Evolutionary conservation across 2,329 filamentous ascomycete genomes (phyloP).

Genomic region (Phaeoacremonium minimum): DNA sequence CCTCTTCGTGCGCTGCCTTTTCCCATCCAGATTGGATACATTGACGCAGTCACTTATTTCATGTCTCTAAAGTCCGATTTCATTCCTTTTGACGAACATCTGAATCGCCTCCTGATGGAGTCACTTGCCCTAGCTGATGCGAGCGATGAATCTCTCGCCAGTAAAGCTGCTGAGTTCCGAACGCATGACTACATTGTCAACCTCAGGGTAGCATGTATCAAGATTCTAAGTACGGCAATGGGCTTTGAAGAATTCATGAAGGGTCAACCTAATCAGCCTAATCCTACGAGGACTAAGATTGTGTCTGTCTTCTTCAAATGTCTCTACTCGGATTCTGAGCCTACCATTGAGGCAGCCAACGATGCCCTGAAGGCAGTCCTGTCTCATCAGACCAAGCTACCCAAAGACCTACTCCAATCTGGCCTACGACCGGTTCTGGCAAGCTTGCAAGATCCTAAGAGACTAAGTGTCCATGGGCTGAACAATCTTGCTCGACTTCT

Average conservation of each 20-base stretch:
- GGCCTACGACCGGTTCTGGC: constrained; percentile 93
- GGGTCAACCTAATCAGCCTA: constrained; percentile 48
- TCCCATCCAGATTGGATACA: constrained; percentile 93
- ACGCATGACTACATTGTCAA: constrained; percentile 95
- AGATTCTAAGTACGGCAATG: constrained; percentile 89
- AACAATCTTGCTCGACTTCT: constrained; percentile 87
- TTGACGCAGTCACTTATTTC: constrained; percentile 95
- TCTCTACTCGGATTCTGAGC: constrained; percentile 85
- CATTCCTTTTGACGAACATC: constrained; percentile 84
- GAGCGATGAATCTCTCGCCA: constrained; percentile 84
- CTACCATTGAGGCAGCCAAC: constrained; percentile 91
- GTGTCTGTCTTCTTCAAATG: constrained; percentile 98
- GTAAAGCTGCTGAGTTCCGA: constrained; percentile 90
- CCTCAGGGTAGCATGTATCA: constrained; percentile 88
- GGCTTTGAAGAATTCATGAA: constrained; percentile 87
- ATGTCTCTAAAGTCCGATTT: constrained; percentile 85
- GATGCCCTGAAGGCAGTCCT: constrained; percentile 84
- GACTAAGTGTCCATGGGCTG: constrained; percentile 81
- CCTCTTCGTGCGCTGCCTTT: constrained; percentile 90
- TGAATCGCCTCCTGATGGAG: constrained; percentile 88
- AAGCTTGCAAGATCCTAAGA: constrained; percentile 90
- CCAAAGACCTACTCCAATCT: constrained; percentile 91
- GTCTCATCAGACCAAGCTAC: constrained; percentile 82
- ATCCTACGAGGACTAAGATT: constrained; percentile 65
- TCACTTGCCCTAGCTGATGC: constrained; percentile 91